These are phyloP conservation scores for Coemansia biformis DNA, from an alignment of 192 early-diverging fungal species.

Conservation along the genomic window DNA sequence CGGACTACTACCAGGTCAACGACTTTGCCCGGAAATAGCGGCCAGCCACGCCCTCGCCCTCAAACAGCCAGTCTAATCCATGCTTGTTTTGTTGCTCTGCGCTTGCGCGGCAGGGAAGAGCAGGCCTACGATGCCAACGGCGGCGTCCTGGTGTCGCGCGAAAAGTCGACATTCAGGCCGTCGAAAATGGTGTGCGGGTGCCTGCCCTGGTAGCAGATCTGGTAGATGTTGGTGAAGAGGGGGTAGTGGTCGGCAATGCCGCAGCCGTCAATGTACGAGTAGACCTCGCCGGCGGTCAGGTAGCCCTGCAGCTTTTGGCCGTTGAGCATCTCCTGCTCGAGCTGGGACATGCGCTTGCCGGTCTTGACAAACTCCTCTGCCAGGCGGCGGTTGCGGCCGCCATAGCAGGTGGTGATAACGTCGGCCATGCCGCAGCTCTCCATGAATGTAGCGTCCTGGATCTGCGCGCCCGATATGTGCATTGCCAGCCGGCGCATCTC, in stretches of 20 bases:
- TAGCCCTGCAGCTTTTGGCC: constrained; percentile 98
- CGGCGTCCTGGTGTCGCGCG: constrained; percentile 27
- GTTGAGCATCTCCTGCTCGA: constrained; percentile 90
- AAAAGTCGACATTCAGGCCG: constrained; percentile 49
- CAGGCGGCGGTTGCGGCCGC: constrained; percentile 91
- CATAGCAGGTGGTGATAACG: constrained; percentile 92
- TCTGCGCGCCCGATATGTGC: constrained; percentile 67
- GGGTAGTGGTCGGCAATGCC: constrained; percentile 70
- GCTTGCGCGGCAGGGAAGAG: too few species aligned
- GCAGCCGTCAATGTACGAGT: constrained; percentile 68
- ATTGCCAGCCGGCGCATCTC: constrained; percentile 94
- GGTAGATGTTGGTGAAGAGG: constrained; percentile 90
- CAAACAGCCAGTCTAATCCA: too few species aligned
- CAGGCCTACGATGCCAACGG: too few species aligned
- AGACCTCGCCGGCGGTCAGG: constrained; percentile 80
- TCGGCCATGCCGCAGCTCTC: constrained; percentile 97
- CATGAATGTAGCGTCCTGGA: constrained; percentile 94
- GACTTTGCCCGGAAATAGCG: constrained; percentile 32
- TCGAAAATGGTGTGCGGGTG: constrained; percentile 62
- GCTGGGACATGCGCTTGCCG: constrained; percentile 86
- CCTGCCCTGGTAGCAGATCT: constrained; percentile 77
- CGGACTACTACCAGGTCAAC: constrained; percentile 68
- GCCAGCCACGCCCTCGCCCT: too few species aligned
- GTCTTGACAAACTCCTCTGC: constrained; percentile 87
- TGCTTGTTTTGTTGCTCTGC: too few species aligned